Base-by-base conservation (phyloP, 257 asterid species). In the Leptodermis oblonga region DNA sequence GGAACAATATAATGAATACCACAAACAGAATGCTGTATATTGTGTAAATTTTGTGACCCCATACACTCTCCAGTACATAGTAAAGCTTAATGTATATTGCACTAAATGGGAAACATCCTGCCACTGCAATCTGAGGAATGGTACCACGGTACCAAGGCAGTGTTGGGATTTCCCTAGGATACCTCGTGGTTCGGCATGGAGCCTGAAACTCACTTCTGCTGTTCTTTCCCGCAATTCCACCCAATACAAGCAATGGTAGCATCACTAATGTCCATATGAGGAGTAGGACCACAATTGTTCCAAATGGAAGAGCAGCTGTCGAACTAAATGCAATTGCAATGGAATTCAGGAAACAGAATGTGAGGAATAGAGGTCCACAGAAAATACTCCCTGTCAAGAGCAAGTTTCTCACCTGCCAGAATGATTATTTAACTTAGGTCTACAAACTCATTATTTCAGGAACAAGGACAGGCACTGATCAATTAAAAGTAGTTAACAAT, bases 41-140 rank as follows among this genome's bases (percentile, higher is more conserved):
- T 1, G 75, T 58, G 65, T 72, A 75, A n/a, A 79, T 59, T 46
- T 63, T 43, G 54, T 72, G 78, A 58, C 83, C 81, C 83, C 81
- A 72, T 1, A 79, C 60, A n/a, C 74, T 73, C 0, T 67, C 69
- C 48, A 79, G 54, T 62, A 76, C 76, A 58, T 72, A 69, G 55
- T 79, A 72, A 6, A 79, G 76, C 60, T 72, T 76, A 3, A 72
- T 23, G 7, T 56, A 72, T 17, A 79, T 72, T 62, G 65, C 78
- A 39, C 73, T 39, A 39, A 71, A 79, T 1, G 83, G 78, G 2
- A 76, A 34, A 3, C 72, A 41, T 23, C 83, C 83, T 23, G 78
- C 68, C 73, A 79, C 25, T 18, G 68, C 74, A 76, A 79, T 69
- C 59, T 79, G 83, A 68, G 81, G 76, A 41, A 68, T 51, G n/a